phyloP scores from a whole-genome alignment of 768 basidiomycete species.

The Paxillus involutus region DNA sequence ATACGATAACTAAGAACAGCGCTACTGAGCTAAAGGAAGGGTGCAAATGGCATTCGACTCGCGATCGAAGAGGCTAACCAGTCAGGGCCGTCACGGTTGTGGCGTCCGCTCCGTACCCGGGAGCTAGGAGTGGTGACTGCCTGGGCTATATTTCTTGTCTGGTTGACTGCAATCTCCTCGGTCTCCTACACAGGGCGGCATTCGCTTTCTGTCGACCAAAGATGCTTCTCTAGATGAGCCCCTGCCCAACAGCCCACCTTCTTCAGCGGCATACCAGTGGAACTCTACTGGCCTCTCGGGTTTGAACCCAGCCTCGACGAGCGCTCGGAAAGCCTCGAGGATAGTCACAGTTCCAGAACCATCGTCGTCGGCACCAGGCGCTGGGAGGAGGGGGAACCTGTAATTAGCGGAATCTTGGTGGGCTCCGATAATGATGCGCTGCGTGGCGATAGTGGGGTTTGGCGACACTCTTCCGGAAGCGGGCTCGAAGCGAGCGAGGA shows the following conservation, averaged over 20 bases:
- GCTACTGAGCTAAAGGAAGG: background rate
- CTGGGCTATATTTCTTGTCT: no score
- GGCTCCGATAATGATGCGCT: slow-evolving; percentile 39
- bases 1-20: background rate
- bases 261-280: slow-evolving; percentile 85
- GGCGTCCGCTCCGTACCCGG: background rate
- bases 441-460: slow-evolving; percentile 12
- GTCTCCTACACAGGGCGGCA: no score
- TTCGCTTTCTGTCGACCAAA: no score
- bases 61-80: background rate
- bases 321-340: slow-evolving; percentile 70
- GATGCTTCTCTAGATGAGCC: no score
- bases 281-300: slow-evolving; percentile 72
- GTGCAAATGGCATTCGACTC: background rate
- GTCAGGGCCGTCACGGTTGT: no score
- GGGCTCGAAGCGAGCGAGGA: slow-evolving; percentile 29
- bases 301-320: slow-evolving; percentile 66
- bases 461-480: background rate
- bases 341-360: slow-evolving; percentile 76
- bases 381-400: slow-evolving; percentile 39
- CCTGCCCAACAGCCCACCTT: slow-evolving; percentile 19
- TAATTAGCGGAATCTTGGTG: slow-evolving; percentile 46
- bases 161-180: no score
- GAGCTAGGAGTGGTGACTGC: no score
- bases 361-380: slow-evolving; percentile 52